These are phyloP conservation scores for Solanum sejunctum DNA, from an alignment of 257 asterid genomes.

Conservation along the genomic window DNA sequence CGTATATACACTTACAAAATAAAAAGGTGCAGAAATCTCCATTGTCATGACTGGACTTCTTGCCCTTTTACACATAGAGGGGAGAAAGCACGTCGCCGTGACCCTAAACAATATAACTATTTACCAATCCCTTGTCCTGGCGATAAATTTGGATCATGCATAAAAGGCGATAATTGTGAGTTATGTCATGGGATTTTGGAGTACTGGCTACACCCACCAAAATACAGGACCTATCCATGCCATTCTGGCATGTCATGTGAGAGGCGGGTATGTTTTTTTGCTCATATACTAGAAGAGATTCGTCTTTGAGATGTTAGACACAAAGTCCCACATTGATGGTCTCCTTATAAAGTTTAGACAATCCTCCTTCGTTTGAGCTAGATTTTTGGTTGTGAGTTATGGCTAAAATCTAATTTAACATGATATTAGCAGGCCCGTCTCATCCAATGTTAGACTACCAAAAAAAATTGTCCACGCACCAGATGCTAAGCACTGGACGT, in stretches of 20 bases:
- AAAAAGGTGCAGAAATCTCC: not conserved
- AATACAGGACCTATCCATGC: not conserved
- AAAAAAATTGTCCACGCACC: too few species aligned
- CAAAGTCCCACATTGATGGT: too few species aligned
- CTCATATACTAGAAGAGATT: not conserved
- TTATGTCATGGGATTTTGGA: not conserved
- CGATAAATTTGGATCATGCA: not conserved
- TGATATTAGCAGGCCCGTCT: too few species aligned
- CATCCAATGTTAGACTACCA: too few species aligned
- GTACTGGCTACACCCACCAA: not conserved
- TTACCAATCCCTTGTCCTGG: not conserved
- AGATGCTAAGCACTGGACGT: too few species aligned
- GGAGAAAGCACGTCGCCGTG: conserved; percentile 2
- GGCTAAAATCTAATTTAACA: too few species aligned
- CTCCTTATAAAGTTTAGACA: too few species aligned
- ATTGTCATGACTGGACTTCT: not conserved
- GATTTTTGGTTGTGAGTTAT: too few species aligned
- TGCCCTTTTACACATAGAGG: not conserved
- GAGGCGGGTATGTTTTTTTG: not conserved
- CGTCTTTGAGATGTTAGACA: too few species aligned
- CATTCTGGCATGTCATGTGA: not conserved
- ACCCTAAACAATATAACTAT: not conserved
- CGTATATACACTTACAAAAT: not conserved
- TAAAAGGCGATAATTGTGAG: not conserved
- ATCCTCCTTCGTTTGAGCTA: too few species aligned